These are phyloP conservation scores for Chrysanthemum seticuspe DNA, from an alignment of 129 eudicot genomes.

Conservation along the genomic window DNA sequence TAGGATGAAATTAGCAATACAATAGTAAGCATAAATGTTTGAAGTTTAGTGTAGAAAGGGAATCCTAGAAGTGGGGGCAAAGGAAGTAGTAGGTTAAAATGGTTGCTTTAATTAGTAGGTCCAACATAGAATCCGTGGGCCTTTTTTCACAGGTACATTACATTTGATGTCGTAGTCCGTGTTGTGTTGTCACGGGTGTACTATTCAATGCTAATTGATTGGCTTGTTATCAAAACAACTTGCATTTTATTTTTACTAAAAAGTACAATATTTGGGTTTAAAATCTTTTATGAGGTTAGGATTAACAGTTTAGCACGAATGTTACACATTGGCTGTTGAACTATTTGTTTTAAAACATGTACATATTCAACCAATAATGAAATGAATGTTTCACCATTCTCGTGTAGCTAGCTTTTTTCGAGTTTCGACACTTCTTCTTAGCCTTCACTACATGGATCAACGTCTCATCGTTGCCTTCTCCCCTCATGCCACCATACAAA, in stretches of 20 bases:
- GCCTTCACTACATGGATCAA: too few relatives aligned
- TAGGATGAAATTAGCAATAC: too few relatives aligned
- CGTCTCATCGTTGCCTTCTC: too few relatives aligned
- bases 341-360: too few relatives aligned
- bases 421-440: too few relatives aligned
- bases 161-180: slow-evolving; percentile 16
- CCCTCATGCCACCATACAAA: too few relatives aligned
- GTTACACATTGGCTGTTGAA: too few relatives aligned
- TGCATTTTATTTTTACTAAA: too few relatives aligned
- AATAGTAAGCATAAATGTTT: too few relatives aligned
- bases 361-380: too few relatives aligned
- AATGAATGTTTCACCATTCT: too few relatives aligned
- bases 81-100: background rate
- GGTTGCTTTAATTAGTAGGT: slow-evolving; percentile 15
- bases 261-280: background rate
- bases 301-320: background rate
- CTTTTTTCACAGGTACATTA: background rate
- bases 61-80: slow-evolving; percentile 15
- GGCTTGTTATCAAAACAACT: background rate
- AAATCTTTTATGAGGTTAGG: background rate
- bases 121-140: slow-evolving; percentile 27
- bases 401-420: too few relatives aligned
- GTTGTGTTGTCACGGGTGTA: slow-evolving; percentile 39
- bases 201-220: slow-evolving; percentile 1
- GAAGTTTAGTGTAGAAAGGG: background rate